Evolutionary conservation across 305 asterid species (phyloP).

Genomic region (Plantago rigida): DNA sequence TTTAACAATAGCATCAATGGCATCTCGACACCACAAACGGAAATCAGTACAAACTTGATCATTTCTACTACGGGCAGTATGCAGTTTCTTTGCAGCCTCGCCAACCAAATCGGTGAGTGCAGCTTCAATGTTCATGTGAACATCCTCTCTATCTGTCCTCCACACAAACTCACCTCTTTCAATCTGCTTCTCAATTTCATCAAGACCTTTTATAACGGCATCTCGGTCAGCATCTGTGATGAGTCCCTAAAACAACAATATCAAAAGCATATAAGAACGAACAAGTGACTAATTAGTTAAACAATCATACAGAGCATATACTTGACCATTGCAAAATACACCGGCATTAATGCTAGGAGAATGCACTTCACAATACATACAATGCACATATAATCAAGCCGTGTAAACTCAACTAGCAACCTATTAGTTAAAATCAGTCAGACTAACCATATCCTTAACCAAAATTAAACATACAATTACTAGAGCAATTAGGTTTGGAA

Average conservation of each 20-base stretch:
- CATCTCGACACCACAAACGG: slow-evolving; percentile 88
- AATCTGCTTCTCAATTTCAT: slow-evolving; percentile 59
- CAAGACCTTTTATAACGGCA: slow-evolving; percentile 57
- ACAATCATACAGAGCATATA: not conserved
- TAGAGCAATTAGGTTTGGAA: too few species aligned
- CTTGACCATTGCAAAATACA: too few species aligned
- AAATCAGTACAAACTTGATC: slow-evolving; percentile 93
- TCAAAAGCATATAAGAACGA: not conserved
- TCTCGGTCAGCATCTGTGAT: slow-evolving; percentile 65
- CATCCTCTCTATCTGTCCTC: slow-evolving; percentile 96
- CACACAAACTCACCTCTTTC: slow-evolving; percentile 67
- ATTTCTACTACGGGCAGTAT: slow-evolving; percentile 86
- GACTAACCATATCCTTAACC: too few species aligned
- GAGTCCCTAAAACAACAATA: slow-evolving; percentile 47
- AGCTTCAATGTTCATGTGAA: slow-evolving; percentile 97
- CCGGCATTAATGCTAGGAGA: too few species aligned
- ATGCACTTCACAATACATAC: too few species aligned
- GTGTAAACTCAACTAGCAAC: too few species aligned
- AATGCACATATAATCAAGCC: too few species aligned
- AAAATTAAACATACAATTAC: too few species aligned
- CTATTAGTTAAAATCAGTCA: too few species aligned
- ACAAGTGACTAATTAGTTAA: slow-evolving; percentile 1
- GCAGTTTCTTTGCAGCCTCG: slow-evolving; percentile 95
- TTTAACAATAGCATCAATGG: slow-evolving; percentile 48
- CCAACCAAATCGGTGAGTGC: slow-evolving; percentile 88